Conservation (phyloP, 2,329 filamentous ascomycete genomes). For the Dryadomyces quercivorus region DNA sequence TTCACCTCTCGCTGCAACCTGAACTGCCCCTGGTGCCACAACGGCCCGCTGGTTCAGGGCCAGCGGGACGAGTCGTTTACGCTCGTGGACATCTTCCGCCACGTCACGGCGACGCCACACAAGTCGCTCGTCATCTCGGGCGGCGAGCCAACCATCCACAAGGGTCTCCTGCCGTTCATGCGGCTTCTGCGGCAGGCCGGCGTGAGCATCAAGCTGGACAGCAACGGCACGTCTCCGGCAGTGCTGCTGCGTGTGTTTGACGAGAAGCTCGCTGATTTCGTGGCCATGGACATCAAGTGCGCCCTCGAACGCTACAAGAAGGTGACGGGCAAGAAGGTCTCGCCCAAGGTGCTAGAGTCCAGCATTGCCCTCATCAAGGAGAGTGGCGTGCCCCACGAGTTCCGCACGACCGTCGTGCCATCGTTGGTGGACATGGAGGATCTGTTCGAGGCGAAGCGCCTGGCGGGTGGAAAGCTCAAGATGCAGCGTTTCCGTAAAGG, state of each 20-base stretch:
- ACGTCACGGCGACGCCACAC: not conserved
- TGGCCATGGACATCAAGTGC: slow-evolving; percentile 2
- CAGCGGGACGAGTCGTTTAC: not conserved
- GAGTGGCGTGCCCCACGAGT: not conserved
- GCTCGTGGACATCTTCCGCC: not conserved
- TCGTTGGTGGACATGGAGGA: not conserved
- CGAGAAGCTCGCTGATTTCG: not conserved
- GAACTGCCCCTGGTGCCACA: not conserved
- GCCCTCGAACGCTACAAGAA: not conserved
- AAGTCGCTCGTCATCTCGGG: not conserved
- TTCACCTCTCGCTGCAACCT: not conserved
- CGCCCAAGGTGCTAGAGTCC: not conserved
- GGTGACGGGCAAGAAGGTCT: not conserved
- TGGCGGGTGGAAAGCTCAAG: not conserved
- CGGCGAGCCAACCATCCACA: slow-evolving; percentile 1
- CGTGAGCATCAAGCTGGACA: not conserved
- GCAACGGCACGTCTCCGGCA: not conserved
- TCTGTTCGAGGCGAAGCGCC: not conserved
- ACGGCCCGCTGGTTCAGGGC: not conserved
- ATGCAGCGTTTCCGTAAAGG: not conserved
- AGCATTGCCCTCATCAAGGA: not conserved
- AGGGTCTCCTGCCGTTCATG: not conserved
- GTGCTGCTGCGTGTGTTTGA: not conserved
- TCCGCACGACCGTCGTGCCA: slow-evolving; percentile 1
- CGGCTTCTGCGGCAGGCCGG: not conserved